Conservation (phyloP, 164 flowering plant genomes). For the Annona squamosa region DNA sequence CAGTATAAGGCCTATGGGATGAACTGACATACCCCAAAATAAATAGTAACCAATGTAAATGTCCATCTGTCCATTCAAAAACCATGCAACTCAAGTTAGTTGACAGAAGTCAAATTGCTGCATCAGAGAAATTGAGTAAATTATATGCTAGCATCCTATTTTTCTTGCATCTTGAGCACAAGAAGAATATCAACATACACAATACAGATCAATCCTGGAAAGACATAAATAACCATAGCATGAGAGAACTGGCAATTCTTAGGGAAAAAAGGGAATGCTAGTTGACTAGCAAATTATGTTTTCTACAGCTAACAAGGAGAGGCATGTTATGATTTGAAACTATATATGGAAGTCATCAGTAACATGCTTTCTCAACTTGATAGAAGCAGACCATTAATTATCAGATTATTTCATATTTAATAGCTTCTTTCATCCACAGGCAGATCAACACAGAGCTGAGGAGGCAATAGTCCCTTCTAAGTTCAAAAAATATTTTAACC, state of each 20-base stretch:
- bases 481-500: too few relatives aligned
- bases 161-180: neutral
- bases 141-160: neutral
- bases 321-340: neutral
- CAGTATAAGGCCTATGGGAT: neutral
- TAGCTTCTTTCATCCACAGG: too few relatives aligned
- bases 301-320: neutral
- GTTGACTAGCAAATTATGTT: neutral
- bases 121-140: neutral
- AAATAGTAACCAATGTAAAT: constrained; percentile 59
- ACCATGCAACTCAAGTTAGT: constrained; percentile 5
- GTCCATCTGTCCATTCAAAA: constrained; percentile 66
- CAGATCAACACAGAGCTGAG: too few relatives aligned
- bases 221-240: neutral
- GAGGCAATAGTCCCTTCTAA: too few relatives aligned
- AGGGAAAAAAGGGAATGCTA: neutral
- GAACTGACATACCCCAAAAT: constrained; percentile 75
- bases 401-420: too few relatives aligned
- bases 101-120: neutral
- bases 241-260: neutral
- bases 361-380: too few relatives aligned
- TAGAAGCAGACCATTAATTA: too few relatives aligned
- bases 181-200: neutral
- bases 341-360: too few relatives aligned
- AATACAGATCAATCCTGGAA: neutral